Base-by-base conservation (phyloP, 2,329 filamentous ascomycete genomes). In the Pestalotiopsis sp. region DNA sequence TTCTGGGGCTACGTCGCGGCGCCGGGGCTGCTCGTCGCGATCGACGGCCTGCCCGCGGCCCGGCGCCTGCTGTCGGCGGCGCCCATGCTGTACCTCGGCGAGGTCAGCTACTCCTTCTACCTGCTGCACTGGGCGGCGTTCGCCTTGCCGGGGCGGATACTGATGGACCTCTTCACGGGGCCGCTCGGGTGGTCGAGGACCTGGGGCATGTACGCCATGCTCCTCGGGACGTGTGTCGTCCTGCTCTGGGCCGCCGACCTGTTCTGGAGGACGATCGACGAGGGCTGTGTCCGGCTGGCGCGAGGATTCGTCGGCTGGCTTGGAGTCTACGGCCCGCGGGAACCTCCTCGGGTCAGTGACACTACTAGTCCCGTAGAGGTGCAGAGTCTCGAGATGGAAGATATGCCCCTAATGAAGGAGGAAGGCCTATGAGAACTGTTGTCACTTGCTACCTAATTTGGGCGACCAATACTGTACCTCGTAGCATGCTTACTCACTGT, bases 61-160 rank as follows among this genome's bases (percentile, higher is more conserved):
- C 64, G 60, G n/a, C 39, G 55, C 27, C 27, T 66, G n/a, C 59
- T 67, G n/a, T 63, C 58, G 11, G 39, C 59, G 12, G 12, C 36
- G 11, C 59, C 60, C 2, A 64, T 64, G 12, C 27, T 67, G 13
- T 67, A 67, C 55, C 25, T 67, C 6, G 66, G 66, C 11, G 66
- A 67, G 27, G 63, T 67, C 39, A 67, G 66, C 41, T 67, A 27
- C 59, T 52, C 66, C 2, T 67, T 67, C 17, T 67, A 67, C 59
- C 66, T 67, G 39, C 41, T 67, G 14, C 66, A 67, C 23, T 67
- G 59, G 41, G 13, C 52, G 25, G 45, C 52, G 3, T 67, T 55
- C 38, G 12, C 38, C 14, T 55, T 27, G 45, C 59, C 49, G 6
- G 66, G 66, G 12, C 3, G 11, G 4, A 12, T 23, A 4, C 57